Percentiles rank a stretch among this genome's conserved stretches.
These are phyloP conservation scores for Caryopteris hybrid DNA, from an alignment of 305 asterid genomes.

Conservation along the genomic window DNA sequence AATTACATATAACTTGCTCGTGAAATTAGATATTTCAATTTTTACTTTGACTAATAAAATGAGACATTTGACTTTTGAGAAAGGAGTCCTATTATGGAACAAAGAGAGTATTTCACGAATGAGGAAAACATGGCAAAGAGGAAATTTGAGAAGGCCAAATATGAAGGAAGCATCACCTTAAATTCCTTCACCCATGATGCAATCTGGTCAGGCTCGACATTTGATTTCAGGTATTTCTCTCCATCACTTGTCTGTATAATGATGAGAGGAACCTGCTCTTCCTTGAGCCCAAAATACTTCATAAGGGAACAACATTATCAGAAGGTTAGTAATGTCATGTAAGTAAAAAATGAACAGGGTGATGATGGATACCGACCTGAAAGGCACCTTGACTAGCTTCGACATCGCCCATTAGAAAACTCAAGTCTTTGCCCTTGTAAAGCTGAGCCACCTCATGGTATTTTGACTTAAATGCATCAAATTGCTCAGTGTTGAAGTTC, in stretches of 20 bases:
- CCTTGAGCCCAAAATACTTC: constrained; percentile 84
- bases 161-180: constrained; percentile 43
- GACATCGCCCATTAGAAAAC: constrained; percentile 77
- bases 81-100: no score
- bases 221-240: constrained; percentile 67
- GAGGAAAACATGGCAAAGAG: not conserved
- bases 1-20: no score
- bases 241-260: constrained; percentile 63
- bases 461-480: constrained; percentile 66
- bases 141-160: not conserved
- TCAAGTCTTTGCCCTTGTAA: constrained; percentile 59
- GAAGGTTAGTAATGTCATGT: constrained; percentile 6
- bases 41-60: no score
- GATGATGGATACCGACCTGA: constrained; percentile 52
- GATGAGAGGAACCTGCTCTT: constrained; percentile 79
- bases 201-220: constrained; percentile 74
- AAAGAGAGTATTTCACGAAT: not conserved
- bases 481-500: constrained; percentile 50
- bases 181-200: constrained; percentile 76
- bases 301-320: constrained; percentile 15
- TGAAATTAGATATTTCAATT: no score
- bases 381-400: constrained; percentile 91
- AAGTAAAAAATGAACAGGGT: constrained; percentile 6
- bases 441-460: constrained; percentile 67
- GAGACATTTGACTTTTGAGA: no score